Evolutionary conservation across 2,329 filamentous ascomycete species (phyloP), one percentile per base, ranked within the genome.

Genomic region (Paraphaeosphaeria minitans): DNA sequence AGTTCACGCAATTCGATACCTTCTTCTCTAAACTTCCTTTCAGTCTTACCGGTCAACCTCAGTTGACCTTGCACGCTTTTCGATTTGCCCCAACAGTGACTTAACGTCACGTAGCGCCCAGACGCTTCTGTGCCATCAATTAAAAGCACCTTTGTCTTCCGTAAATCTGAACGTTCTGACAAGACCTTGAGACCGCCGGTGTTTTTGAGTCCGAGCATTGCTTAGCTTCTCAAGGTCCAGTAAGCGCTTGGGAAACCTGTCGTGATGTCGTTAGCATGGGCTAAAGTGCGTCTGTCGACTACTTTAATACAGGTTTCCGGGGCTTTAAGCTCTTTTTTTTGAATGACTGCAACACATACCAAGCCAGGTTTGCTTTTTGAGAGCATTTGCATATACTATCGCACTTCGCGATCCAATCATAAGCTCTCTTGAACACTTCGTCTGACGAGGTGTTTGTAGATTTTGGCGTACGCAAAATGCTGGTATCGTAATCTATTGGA

Each of bases 11-110:
- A 27, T 27, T 55, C 4, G 57, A 55, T 22, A 60, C 22, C 39
- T 24, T 53, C 24, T 27, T 8, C 54, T 35, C 24, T 33, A 4
- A 47, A 39, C 12, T 13, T 48, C 24, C 16, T 19, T 9, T 48
- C 46, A n/a, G 27, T 48, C 27, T 21, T 31, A 8, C n/a, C 46
- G 2, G 46, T 48, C 10, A 33, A 33, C 8, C 29, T 33, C 5
- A 48, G 43, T 27, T 47, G 43, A 4, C 43, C 27, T 47, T 47
- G 24, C 1, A 4, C 43, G 5, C 9, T 24, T 12, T 47, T 47
- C 13, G 46, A 27, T 19, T 31, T 10, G 24, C 58, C 58, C 55
- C 58, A 60, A 16, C 55, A 55, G n/a, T 50, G 31, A 12, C 29
- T 50, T 31, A 50, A 8, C 7, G 47, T 50, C 7, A 50, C 47